These are phyloP conservation scores for Trichoderma polysporum DNA, from an alignment of 2,329 filamentous ascomycete genomes.

Conservation along the genomic window DNA sequence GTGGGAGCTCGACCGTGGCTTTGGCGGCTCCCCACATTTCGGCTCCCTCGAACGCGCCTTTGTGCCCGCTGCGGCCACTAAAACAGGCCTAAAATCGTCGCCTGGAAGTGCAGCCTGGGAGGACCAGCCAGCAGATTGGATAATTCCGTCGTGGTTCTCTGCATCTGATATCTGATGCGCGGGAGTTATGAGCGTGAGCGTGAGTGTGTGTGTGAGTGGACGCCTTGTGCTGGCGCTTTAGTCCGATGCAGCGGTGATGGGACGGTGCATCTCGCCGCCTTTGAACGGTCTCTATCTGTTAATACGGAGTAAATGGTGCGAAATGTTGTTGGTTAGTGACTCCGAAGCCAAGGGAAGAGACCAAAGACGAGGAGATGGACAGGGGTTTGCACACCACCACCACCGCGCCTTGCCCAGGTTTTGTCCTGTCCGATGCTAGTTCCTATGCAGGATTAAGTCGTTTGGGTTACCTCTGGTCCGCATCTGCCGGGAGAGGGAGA, in stretches of 20 bases:
- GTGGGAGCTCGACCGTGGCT: not conserved
- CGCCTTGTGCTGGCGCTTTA: not conserved
- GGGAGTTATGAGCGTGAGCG: no score
- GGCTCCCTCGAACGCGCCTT: conserved; percentile 15
- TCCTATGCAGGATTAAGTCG: not conserved
- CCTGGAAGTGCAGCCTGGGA: not conserved
- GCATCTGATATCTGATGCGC: no score
- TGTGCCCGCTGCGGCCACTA: conserved; percentile 9
- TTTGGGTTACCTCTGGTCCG: not conserved
- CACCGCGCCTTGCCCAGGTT: not conserved
- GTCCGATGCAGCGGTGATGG: not conserved
- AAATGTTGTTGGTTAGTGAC: not conserved
- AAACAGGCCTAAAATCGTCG: not conserved
- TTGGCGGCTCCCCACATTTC: conserved; percentile 1
- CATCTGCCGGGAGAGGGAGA: not conserved
- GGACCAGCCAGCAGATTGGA: no score
- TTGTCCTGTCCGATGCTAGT: not conserved
- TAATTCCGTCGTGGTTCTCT: no score
- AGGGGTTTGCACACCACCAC: not conserved
- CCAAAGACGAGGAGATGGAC: not conserved
- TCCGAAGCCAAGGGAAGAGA: not conserved
- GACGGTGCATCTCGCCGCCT: no score
- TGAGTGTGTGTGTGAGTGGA: no score
- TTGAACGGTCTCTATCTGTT: no score
- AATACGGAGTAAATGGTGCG: not conserved